A percentile compares a stretch with the other conserved stretches of the same genome.
phyloP scores from a whole-genome alignment of 208 protist genomes.

The Herpetomonas tarakana region DNA sequence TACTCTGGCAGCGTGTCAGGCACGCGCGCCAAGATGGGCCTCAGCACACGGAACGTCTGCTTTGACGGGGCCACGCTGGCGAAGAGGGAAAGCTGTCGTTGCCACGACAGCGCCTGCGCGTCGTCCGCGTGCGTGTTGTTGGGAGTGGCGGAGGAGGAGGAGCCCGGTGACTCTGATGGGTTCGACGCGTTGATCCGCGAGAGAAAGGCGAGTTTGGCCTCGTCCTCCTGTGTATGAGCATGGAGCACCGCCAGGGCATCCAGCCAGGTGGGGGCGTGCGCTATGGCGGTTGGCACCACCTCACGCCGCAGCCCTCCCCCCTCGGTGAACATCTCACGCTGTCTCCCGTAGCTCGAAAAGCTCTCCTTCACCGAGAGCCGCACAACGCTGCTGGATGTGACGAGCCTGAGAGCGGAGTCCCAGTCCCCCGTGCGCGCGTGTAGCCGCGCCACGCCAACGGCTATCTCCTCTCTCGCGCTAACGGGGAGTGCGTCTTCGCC shows the following conservation, averaged over 20 bases:
- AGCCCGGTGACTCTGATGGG: too few relatives aligned
- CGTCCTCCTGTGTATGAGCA: neutral
- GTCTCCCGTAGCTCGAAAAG: constrained; percentile 19
- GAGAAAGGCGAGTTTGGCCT: constrained; percentile 1
- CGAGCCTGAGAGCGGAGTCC: constrained; percentile 36
- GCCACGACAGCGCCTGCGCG: constrained; percentile 15
- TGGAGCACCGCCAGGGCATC: constrained; percentile 24
- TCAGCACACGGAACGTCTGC: constrained; percentile 39
- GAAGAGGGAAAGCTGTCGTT: constrained; percentile 20
- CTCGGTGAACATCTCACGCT: constrained; percentile 1
- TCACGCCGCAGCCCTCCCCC: constrained; percentile 7
- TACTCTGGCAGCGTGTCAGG: constrained; percentile 19
- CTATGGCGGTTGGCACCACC: constrained; percentile 18
- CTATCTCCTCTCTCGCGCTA: constrained; percentile 38
- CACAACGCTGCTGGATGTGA: constrained; percentile 31
- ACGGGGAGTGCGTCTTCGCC: constrained; percentile 17
- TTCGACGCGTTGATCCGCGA: constrained; percentile 12
- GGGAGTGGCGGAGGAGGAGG: too few relatives aligned
- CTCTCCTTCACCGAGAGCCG: constrained; percentile 46
- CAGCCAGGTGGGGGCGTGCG: constrained; percentile 26
- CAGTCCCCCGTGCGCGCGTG: constrained; percentile 34
- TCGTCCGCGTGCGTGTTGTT: too few relatives aligned
- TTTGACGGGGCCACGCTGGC: constrained; percentile 6
- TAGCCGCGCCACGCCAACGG: constrained; percentile 37
- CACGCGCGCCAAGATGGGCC: constrained; percentile 28